These are phyloP conservation scores for Schizosaccharomyces versatilis DNA, from an alignment of 1,139 yeast genomes.

Conservation along the genomic window DNA sequence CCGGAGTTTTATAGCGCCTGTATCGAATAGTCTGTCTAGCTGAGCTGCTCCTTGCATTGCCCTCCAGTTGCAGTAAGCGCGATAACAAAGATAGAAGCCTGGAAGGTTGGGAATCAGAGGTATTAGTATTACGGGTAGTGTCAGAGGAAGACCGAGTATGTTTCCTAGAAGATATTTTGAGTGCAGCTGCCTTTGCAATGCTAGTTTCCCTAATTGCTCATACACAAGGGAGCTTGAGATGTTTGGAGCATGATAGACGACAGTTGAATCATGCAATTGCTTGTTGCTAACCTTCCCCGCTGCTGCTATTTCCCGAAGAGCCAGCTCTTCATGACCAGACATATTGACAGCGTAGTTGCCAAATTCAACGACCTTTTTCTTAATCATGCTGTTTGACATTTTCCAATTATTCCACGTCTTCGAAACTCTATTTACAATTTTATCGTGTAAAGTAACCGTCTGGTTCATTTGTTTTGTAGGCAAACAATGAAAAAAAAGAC, in stretches of 20 bases:
- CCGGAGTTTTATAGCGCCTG: background rate
- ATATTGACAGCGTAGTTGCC: background rate
- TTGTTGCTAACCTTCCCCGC: background rate
- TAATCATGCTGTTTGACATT: background rate
- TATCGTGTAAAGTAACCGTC: background rate
- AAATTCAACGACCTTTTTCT: background rate
- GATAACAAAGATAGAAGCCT: background rate
- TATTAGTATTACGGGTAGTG: background rate
- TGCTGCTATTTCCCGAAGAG: background rate
- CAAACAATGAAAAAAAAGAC: background rate
- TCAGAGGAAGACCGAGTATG: background rate
- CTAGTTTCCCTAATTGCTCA: background rate
- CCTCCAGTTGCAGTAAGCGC: background rate
- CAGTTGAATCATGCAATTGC: background rate
- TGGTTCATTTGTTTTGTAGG: background rate
- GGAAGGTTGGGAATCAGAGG: slow-evolving; percentile 2
- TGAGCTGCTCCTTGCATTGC: background rate
- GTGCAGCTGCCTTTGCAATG: background rate
- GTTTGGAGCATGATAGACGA: background rate
- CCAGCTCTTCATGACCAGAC: background rate
- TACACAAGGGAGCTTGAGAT: background rate
- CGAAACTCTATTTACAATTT: background rate
- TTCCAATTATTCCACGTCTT: background rate
- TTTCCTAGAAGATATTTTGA: background rate
- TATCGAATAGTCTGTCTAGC: background rate